Evolutionary conservation across 257 asterid genomes (phyloP), one percentile per base, ranked within the genome.

Genomic region (Echites panduratus): DNA sequence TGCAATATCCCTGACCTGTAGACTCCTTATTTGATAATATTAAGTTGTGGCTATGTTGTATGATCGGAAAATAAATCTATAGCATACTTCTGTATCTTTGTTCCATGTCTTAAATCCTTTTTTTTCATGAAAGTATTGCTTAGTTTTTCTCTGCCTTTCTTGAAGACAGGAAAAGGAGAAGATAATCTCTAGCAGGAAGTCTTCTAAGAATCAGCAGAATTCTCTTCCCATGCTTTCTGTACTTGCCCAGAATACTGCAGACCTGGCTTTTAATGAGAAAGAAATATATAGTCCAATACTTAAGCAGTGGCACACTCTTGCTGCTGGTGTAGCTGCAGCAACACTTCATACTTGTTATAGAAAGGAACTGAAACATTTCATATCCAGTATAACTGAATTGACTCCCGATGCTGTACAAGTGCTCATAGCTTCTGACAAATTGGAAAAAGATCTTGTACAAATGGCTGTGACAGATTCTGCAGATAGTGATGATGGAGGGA

Each of bases 401-500:
- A 91, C 85, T 76, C 98, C 98, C 35, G 96, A 88, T 82, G 89
- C 93, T 57, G 85, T 93, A 83, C 97, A 91, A 85, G 96, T 93
- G 79, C 84, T 93, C 74, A 85, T 93, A 80, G 86, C 93, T 12
- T 89, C 98, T 58, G 97, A 91, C 75, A 91, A 88, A 78, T 88
- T 93, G 74, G 98, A 93, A 78, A 93, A 89, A 65, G 92, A 89
- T 82, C 89, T 93, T 44, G 96, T 93, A 44, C 88, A 87, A 82
- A 91, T 93, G 94, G 98, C 96, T 26, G 98, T 93, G 79, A 85
- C 86, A 35, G 96, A 93, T 84, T 84, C 96, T 9, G 89, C 82
- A 63, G 97, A 91, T 75, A 91, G 98, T 78, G 98, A 91, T 75
- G 98, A 93, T 82, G 97, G 97, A 81, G 98, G 98, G 50, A 93